Percentiles rank a stretch among this genome's conserved stretches.
phyloP scores from a whole-genome alignment of 371 early-diverging fungal species.

The Mucor velutinosus region DNA sequence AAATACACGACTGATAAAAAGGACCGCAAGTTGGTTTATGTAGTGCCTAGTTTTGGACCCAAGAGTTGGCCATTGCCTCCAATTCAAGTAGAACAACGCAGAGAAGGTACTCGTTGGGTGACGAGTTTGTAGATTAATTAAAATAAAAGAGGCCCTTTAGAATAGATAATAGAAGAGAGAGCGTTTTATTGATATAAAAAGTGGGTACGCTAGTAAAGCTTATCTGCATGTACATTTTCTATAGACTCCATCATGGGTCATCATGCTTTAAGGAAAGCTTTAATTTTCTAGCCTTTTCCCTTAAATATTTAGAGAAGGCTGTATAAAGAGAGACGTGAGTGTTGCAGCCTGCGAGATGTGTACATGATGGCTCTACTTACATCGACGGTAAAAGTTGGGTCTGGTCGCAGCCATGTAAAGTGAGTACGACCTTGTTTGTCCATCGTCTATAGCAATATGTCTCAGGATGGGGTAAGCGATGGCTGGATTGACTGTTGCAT shows the following conservation, averaged over 20 bases:
- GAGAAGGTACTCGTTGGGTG: conserved; percentile 71
- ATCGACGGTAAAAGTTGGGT: conserved; percentile 30
- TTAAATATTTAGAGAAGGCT: not conserved
- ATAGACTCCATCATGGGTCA: not conserved
- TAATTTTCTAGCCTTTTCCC: not conserved
- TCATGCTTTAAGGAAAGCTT: not conserved
- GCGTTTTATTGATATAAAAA: not conserved
- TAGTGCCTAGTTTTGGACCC: conserved; percentile 76
- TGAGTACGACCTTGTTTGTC: conserved; percentile 62
- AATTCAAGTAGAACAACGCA: conserved; percentile 67
- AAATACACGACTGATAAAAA: conserved; percentile 60
- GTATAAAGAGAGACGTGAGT: not conserved
- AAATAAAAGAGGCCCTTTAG: not conserved
- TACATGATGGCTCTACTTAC: conserved; percentile 8
- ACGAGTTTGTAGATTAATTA: not conserved
- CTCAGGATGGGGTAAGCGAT: conserved; percentile 46
- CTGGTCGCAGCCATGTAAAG: conserved; percentile 60
- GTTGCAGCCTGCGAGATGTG: not conserved
- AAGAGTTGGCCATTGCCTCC: conserved; percentile 77
- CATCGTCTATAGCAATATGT: conserved; percentile 55
- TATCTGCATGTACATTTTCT: no score
- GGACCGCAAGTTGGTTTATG: conserved; percentile 69
- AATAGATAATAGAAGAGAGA: not conserved
- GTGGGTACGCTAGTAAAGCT: no score
- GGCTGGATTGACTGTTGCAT: conserved; percentile 50